Base-by-base conservation (phyloP, 2,329 filamentous ascomycete species). In the Madurella fahalii region DNA sequence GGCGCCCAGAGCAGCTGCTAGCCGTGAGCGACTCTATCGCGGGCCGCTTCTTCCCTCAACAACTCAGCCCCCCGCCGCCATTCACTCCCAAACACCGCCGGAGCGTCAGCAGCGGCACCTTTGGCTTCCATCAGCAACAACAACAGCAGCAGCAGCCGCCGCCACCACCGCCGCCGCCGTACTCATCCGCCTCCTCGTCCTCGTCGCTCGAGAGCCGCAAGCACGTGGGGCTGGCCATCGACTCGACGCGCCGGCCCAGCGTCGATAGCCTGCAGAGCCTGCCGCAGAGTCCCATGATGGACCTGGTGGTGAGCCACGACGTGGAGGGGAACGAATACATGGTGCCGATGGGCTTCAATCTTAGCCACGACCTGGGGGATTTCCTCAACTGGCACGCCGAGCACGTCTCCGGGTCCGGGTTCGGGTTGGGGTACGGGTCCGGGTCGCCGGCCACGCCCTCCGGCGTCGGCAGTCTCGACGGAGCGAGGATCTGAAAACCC, bases 261-360 rank as follows among this genome's bases (percentile, higher is more conserved):
- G 53, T 61, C 15, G 68, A 68, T 53, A 75, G 72, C 64, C 63
- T 69, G 42, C 66, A 67, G 50, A 78, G 77, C 63, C 67, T 79
- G 54, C 78, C 77, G 40, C 76, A 76, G 60, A 79, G 77, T 60
- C 77, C 78, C 45, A 76, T 79, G 74, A 64, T 76, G 45, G 74
- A 77, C 44, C 68, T 80, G 17, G 71, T 78, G 40, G 69, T 71
- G 47, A 71, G 63, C 55, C 67, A 68, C 25, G 69, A 68, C 37
- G 71, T 70, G 20, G 69, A 71, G 41, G 72, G 69, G n/a, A 68
- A 72, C 51, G 64, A 69, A 59, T 65, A 67, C 50, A 64, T 72
- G 9, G 74, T 80, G 50, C 78, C 80, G 0, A 84, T 85, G 81
- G 80, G 80, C 0, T 84, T 78, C 63, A 85, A 85, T 58, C 70